phyloP scores from a whole-genome alignment of 129 eudicot genomes.

The Saposhnikovia divaricata region DNA sequence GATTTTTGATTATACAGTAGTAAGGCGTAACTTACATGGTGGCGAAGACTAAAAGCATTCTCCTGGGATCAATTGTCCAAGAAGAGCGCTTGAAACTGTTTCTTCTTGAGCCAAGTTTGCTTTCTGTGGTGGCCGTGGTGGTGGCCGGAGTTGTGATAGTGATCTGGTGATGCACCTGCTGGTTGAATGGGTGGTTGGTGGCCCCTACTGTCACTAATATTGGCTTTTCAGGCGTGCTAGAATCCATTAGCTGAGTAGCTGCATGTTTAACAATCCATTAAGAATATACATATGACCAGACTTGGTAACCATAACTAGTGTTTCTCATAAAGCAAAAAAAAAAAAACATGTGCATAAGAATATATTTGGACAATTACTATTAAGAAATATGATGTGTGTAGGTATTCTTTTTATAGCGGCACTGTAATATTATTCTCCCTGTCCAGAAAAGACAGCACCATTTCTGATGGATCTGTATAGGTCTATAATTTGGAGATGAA shows the following conservation, averaged over 20 bases:
- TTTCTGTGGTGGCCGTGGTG: conserved; percentile 26
- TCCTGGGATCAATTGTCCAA: conserved; percentile 51
- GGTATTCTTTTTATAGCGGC: background rate
- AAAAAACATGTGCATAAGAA: conserved; percentile 31
- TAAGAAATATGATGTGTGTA: background rate
- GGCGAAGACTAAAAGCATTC: conserved; percentile 71
- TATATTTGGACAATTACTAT: background rate
- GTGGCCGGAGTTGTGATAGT: conserved; percentile 32
- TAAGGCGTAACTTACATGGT: conserved; percentile 50
- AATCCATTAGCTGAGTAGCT: conserved; percentile 25
- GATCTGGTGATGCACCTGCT: conserved; percentile 55
- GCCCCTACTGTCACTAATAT: conserved; percentile 26
- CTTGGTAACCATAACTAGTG: conserved; percentile 16
- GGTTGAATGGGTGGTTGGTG: conserved; percentile 20
- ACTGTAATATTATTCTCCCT: background rate
- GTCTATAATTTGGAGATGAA: background rate
- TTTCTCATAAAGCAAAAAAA: conserved; percentile 21
- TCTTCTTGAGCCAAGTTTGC: conserved; percentile 28
- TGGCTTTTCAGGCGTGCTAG: conserved; percentile 43
- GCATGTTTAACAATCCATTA: conserved; percentile 16
- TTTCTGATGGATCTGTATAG: background rate
- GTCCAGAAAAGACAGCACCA: conserved; percentile 1
- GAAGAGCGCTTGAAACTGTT: conserved; percentile 47
- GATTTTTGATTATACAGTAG: background rate
- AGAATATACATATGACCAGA: background rate